Conservation (phyloP, 192 early-diverging fungal species). For the Coemansia sp. region DNA sequence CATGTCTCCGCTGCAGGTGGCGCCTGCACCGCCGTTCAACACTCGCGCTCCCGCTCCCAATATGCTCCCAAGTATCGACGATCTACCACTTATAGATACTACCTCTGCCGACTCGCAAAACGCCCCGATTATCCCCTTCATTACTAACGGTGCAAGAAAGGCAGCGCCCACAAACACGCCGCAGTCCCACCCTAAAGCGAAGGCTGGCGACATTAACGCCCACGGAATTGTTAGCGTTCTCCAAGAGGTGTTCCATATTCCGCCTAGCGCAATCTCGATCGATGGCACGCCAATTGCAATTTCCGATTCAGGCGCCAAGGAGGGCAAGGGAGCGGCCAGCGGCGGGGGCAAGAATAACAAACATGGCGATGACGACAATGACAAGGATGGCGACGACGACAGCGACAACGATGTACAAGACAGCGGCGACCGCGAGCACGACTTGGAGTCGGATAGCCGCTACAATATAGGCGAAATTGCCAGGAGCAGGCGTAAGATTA, state of each 20-base stretch:
- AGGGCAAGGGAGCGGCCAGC: constrained; percentile 3
- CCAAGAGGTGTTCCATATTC: constrained; percentile 43
- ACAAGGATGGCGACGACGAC: constrained; percentile 22
- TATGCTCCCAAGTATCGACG: not conserved
- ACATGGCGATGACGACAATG: constrained; percentile 19
- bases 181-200: not conserved
- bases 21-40: not conserved
- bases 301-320: constrained; percentile 6
- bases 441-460: constrained; percentile 19
- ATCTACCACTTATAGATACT: not conserved
- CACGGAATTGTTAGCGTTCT: constrained; percentile 46
- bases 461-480: constrained; percentile 12
- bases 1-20: constrained; percentile 4
- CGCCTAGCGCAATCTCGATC: constrained; percentile 45
- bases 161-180: constrained; percentile 13
- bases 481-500: constrained; percentile 4
- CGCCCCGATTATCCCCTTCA: constrained; percentile 45
- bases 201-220: constrained; percentile 26
- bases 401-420: constrained; percentile 12
- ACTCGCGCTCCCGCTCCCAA: not conserved
- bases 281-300: constrained; percentile 35
- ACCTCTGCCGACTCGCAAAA: constrained; percentile 16
- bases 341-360: constrained; percentile 16
- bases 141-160: constrained; percentile 34
- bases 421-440: constrained; percentile 14